A percentile compares a stretch with the other conserved stretches of the same genome.
Evolutionary conservation across 2,329 filamentous ascomycete genomes (phyloP).

Genomic region (Clarireedia paspali): DNA sequence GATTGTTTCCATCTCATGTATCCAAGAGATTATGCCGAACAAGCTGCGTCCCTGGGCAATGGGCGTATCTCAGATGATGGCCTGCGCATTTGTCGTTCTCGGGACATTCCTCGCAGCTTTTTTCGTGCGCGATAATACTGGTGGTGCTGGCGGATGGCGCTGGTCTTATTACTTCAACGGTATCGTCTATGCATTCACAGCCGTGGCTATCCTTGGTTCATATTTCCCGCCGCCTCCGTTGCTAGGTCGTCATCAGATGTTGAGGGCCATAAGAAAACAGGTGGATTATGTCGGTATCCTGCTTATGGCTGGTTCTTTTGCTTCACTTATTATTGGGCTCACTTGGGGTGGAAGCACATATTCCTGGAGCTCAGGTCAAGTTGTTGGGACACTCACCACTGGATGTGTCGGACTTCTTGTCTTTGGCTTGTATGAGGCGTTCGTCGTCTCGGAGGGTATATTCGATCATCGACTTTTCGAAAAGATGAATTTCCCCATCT

Average conservation of each 20-base stretch:
- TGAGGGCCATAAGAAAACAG: slow-evolving; percentile 6
- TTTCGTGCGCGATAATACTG: slow-evolving; percentile 13
- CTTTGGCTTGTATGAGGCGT: slow-evolving; percentile 17
- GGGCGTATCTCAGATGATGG: slow-evolving; percentile 14
- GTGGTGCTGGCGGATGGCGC: slow-evolving; percentile 14
- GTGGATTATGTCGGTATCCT: slow-evolving; percentile 17
- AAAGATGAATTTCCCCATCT: slow-evolving; percentile 16
- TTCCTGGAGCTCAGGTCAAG: slow-evolving; percentile 44
- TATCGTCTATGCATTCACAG: slow-evolving; percentile 14
- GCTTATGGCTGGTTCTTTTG: slow-evolving; percentile 13
- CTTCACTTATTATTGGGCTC: slow-evolving; percentile 27
- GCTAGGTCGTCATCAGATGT: slow-evolving; percentile 12
- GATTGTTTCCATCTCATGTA: slow-evolving; percentile 15
- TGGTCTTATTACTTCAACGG: slow-evolving; percentile 19
- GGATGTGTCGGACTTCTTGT: slow-evolving; percentile 30
- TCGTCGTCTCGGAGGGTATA: slow-evolving; percentile 18
- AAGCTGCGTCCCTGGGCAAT: slow-evolving; percentile 16
- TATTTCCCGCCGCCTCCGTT: slow-evolving; percentile 16
- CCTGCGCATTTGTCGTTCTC: slow-evolving; percentile 15
- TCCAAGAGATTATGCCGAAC: slow-evolving; percentile 19
- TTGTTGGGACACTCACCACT: slow-evolving; percentile 44
- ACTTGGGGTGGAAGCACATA: slow-evolving; percentile 53
- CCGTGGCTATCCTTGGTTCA: slow-evolving; percentile 8
- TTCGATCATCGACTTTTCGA: slow-evolving; percentile 18
- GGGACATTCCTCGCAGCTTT: slow-evolving; percentile 13